These are phyloP conservation scores for Pichia inconspicua DNA, from an alignment of 1,139 yeast species.

Conservation along the genomic window DNA sequence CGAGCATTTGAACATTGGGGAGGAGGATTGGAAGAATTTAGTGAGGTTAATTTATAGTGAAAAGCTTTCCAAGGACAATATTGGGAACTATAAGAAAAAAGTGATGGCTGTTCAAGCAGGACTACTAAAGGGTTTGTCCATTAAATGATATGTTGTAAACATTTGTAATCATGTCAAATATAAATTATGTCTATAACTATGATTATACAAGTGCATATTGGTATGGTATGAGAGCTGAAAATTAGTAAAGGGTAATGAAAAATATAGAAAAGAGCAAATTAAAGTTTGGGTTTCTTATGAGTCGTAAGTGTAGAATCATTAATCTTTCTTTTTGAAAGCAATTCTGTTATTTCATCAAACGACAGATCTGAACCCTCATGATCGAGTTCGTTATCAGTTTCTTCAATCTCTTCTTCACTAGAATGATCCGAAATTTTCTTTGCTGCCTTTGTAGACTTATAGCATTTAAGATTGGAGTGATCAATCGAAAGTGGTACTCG, in stretches of 20 bases:
- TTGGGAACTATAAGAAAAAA: slow-evolving; percentile 9
- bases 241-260: background rate
- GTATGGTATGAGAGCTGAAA: background rate
- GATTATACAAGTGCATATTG: background rate
- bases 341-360: background rate
- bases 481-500: slow-evolving; percentile 12
- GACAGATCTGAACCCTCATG: background rate
- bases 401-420: background rate
- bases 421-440: background rate
- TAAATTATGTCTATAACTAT: background rate
- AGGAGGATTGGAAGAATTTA: slow-evolving; percentile 34
- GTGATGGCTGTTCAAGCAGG: slow-evolving; percentile 13
- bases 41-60: slow-evolving; percentile 44
- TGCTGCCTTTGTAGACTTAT: background rate
- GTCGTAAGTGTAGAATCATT: background rate
- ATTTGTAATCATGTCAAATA: background rate
- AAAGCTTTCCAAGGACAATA: slow-evolving; percentile 24
- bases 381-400: background rate
- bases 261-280: background rate
- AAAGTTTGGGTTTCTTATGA: slow-evolving; percentile 6
- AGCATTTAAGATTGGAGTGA: slow-evolving; percentile 6
- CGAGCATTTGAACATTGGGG: slow-evolving; percentile 13
- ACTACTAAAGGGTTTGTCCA: slow-evolving; percentile 6
- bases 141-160: background rate
- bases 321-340: slow-evolving; percentile 6